Evolutionary conservation across 2,329 filamentous ascomycete species (phyloP).

Genomic region (Nemania sp.): DNA sequence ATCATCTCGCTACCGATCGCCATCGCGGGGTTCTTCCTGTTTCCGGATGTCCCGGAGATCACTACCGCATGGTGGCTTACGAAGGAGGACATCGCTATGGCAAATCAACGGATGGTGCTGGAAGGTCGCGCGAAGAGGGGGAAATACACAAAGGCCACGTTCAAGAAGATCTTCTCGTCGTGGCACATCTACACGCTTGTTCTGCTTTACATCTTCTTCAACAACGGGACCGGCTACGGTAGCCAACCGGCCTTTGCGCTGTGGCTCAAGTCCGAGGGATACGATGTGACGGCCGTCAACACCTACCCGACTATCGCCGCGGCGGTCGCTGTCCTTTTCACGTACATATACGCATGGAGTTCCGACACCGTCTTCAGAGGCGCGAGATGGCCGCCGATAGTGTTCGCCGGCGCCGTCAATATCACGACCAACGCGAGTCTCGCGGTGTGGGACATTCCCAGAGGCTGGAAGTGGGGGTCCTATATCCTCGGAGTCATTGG

Average conservation of each 20-base stretch:
- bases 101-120: constrained; percentile 46
- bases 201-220: constrained; percentile 65
- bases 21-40: constrained; percentile 50
- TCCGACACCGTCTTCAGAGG: constrained; percentile 64
- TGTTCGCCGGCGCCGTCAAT: constrained; percentile 54
- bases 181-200: constrained; percentile 68
- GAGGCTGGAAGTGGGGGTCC: constrained; percentile 65
- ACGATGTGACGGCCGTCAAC: constrained; percentile 45
- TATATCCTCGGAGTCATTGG: constrained; percentile 60
- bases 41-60: constrained; percentile 46
- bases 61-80: constrained; percentile 44
- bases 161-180: constrained; percentile 62
- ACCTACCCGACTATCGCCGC: constrained; percentile 62
- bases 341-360: constrained; percentile 66
- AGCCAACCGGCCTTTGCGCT: constrained; percentile 59
- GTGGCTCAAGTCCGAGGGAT: constrained; percentile 51
- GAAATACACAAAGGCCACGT: constrained; percentile 49
- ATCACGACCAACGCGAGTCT: constrained; percentile 47
- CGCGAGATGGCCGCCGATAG: constrained; percentile 64
- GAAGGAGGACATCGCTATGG: constrained; percentile 44
- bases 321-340: constrained; percentile 58
- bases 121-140: constrained; percentile 50
- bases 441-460: constrained; percentile 49
- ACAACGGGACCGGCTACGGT: constrained; percentile 56
- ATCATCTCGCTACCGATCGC: constrained; percentile 57